Conservation (phyloP, 805 yeast genomes). For the Pichia kluyveri region DNA sequence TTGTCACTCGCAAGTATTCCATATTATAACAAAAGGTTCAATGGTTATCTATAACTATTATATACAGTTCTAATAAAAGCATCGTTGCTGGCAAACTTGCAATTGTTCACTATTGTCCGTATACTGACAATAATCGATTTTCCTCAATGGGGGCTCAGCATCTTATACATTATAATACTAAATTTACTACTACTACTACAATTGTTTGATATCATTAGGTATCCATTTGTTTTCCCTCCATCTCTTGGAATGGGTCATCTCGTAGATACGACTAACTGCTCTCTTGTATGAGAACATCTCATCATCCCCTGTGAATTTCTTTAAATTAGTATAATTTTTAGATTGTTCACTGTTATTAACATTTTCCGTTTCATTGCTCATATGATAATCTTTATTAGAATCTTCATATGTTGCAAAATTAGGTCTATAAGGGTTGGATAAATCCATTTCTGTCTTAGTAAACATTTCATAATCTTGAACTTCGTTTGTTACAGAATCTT, state of each 20-base stretch:
- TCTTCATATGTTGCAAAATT: constrained; percentile 57
- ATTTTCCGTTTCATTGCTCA: constrained; percentile 9
- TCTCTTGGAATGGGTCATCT: constrained; percentile 22
- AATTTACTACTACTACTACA: constrained; percentile 41
- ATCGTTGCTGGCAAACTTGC: too few relatives aligned
- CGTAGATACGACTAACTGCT: constrained; percentile 55
- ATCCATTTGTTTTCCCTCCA: constrained; percentile 52
- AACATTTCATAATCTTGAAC: constrained; percentile 60
- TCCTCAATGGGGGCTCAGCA: too few relatives aligned
- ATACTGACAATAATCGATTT: too few relatives aligned
- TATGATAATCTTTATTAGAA: constrained; percentile 27
- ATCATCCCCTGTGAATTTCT: constrained; percentile 68
- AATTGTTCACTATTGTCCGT: too few relatives aligned
- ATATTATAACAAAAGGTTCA: constrained; percentile 18
- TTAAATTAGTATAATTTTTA: constrained; percentile 37
- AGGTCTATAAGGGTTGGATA: constrained; percentile 60
- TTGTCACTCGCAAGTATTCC: constrained; percentile 50
- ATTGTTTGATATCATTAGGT: constrained; percentile 47
- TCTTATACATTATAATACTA: background rate
- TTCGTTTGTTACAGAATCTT: constrained; percentile 7
- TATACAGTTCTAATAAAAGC: too few relatives aligned
- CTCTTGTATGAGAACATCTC: constrained; percentile 66
- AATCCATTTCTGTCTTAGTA: constrained; percentile 51
- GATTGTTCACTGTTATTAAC: constrained; percentile 9
- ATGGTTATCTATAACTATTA: too few relatives aligned